Evolutionary conservation across 1,284 basidiomycete species (phyloP).

Genomic region (Cutaneotrichosporon curvatum): DNA sequence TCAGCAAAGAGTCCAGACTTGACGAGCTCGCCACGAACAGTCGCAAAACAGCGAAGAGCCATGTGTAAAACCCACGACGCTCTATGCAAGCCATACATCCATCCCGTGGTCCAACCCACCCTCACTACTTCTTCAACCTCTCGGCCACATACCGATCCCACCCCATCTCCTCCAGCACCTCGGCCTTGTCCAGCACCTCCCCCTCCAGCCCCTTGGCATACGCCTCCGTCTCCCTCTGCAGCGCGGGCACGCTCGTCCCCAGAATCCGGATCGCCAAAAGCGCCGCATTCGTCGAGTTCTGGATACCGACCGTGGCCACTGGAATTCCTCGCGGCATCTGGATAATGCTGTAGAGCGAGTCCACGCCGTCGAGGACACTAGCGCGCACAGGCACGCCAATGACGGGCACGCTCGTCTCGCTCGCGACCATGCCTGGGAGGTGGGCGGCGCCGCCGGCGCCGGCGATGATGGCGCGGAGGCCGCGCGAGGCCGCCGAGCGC

Average conservation of each 20-base stretch:
- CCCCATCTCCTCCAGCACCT: slow-evolving; percentile 66
- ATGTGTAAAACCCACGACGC: too few relatives aligned
- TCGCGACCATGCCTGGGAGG: slow-evolving; percentile 95
- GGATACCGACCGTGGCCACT: slow-evolving; percentile 94
- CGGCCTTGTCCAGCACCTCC: slow-evolving; percentile 79
- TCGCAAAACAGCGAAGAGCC: too few relatives aligned
- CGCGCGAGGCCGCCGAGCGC: slow-evolving; percentile 64
- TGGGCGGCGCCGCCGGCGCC: slow-evolving; percentile 97
- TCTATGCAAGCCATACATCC: too few relatives aligned
- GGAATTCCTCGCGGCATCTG: slow-evolving; percentile 99
- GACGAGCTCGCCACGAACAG: too few relatives aligned
- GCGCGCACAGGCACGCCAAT: slow-evolving; percentile 97
- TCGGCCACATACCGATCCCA: slow-evolving; percentile 69
- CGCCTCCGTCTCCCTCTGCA: slow-evolving; percentile 62
- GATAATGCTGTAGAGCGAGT: slow-evolving; percentile 92
- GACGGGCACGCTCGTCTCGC: slow-evolving; percentile 86
- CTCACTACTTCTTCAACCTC: slow-evolving; percentile 49
- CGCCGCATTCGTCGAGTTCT: slow-evolving; percentile 90
- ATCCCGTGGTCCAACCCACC: too few relatives aligned
- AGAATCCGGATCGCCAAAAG: slow-evolving; percentile 86
- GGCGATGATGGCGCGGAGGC: slow-evolving; percentile 74
- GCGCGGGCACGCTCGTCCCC: slow-evolving; percentile 61
- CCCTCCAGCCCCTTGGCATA: slow-evolving; percentile 70
- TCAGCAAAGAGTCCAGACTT: too few relatives aligned
- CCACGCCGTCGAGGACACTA: slow-evolving; percentile 87